These are phyloP conservation scores for Tulasnella sp. DNA, from an alignment of 768 basidiomycete genomes.

Conservation along the genomic window DNA sequence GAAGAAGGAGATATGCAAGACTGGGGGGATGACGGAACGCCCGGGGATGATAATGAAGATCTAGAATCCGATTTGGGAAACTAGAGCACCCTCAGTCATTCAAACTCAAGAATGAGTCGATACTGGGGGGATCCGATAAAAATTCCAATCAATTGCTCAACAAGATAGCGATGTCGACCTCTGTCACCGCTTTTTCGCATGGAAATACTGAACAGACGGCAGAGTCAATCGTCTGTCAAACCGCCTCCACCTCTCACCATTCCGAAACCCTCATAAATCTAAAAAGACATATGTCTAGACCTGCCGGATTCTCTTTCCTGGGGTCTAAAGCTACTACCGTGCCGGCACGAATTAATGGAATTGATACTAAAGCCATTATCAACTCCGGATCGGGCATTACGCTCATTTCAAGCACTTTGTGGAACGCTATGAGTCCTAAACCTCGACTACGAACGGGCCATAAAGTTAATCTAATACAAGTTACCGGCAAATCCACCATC, in stretches of 20 bases:
- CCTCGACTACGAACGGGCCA: slow-evolving; percentile 22
- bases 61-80: neutral
- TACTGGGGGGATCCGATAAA: neutral
- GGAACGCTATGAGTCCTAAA: neutral
- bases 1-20: neutral
- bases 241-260: too few species aligned
- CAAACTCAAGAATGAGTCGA: neutral
- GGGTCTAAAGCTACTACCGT: slow-evolving; percentile 24
- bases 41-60: neutral
- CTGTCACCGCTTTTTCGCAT: neutral
- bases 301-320: slow-evolving; percentile 26
- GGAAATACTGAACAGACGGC: too few species aligned
- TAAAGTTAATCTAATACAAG: slow-evolving; percentile 25
- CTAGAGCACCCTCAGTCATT: neutral
- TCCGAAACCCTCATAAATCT: too few species aligned
- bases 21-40: neutral
- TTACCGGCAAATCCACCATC: slow-evolving; percentile 24
- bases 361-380: slow-evolving; percentile 14
- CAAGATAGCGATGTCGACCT: neutral
- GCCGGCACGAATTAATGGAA: slow-evolving; percentile 6
- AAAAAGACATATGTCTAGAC: slow-evolving; percentile 18
- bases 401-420: neutral
- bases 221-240: too few species aligned
- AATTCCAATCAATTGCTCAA: neutral
- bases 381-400: slow-evolving; percentile 31